Percentiles rank a stretch among this genome's conserved stretches.
These are phyloP conservation scores for Dovyalis caffra DNA, from an alignment of 345 rosid species.

Conservation along the genomic window DNA sequence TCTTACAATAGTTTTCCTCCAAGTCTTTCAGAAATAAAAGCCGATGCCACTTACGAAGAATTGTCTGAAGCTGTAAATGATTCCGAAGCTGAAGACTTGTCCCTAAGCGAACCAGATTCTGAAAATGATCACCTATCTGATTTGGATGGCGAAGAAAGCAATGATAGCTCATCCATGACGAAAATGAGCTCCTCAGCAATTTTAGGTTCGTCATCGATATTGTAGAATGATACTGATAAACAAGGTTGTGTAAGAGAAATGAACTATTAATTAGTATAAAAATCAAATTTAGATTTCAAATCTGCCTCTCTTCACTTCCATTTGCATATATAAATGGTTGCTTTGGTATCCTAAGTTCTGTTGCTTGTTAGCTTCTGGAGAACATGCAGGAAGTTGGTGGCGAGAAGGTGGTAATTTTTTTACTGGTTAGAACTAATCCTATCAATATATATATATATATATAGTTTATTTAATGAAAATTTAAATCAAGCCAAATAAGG, in stretches of 20 bases:
- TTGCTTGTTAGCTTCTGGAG: too few species aligned
- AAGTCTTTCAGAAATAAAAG: constrained; percentile 29
- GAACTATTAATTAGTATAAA: not conserved
- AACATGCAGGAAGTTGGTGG: too few species aligned
- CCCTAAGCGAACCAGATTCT: constrained; percentile 17
- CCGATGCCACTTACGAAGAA: constrained; percentile 18
- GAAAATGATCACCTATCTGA: not conserved
- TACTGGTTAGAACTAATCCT: too few species aligned
- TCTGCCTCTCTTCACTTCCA: not conserved
- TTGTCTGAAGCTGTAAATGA: constrained; percentile 38
- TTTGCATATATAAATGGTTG: not conserved
- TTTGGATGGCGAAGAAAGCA: not conserved
- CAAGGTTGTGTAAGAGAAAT: not conserved
- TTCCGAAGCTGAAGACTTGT: constrained; percentile 18
- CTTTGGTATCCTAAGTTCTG: too few species aligned
- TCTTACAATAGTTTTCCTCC: constrained; percentile 12
- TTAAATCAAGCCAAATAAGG: too few species aligned
- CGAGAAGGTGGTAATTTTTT: too few species aligned
- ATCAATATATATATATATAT: too few species aligned
- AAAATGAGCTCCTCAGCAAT: not conserved
- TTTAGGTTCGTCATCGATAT: constrained; percentile 9
- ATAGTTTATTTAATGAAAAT: too few species aligned
- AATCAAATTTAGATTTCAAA: not conserved
- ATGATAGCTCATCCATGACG: not conserved
- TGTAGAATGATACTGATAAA: constrained; percentile 15